Evolutionary conservation across 192 early-diverging fungal genomes (phyloP).

Genomic region (Coemansia guatemalensis): DNA sequence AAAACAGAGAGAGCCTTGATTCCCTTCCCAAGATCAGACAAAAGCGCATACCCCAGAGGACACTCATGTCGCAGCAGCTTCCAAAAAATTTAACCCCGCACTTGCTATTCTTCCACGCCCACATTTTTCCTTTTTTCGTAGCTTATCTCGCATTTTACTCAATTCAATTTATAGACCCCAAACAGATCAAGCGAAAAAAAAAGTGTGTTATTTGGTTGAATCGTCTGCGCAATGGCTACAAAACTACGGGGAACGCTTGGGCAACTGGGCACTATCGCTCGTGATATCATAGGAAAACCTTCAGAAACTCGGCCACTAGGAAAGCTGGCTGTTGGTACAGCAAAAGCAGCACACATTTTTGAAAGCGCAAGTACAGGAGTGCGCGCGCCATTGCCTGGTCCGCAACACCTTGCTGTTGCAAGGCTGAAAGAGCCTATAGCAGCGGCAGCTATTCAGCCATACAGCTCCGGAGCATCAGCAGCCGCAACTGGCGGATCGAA

Average conservation of each 20-base stretch:
- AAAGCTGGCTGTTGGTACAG: slow-evolving; percentile 39
- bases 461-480: neutral
- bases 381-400: slow-evolving; percentile 36
- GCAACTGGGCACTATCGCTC: slow-evolving; percentile 35
- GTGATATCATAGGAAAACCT: slow-evolving; percentile 24
- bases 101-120: neutral
- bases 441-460: slow-evolving; percentile 24
- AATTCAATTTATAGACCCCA: no score
- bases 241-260: slow-evolving; percentile 34
- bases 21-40: neutral
- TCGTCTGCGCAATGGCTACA: slow-evolving; percentile 27
- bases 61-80: no score
- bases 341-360: slow-evolving; percentile 39
- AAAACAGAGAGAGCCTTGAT: neutral
- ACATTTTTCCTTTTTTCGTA: neutral
- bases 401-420: slow-evolving; percentile 22
- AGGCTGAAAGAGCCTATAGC: slow-evolving; percentile 27
- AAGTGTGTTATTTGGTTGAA: neutral
- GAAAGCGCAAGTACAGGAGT: slow-evolving; percentile 40
- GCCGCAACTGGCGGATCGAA: neutral
- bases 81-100: no score
- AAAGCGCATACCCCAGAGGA: no score
- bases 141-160: no score
- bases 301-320: slow-evolving; percentile 39
- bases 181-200: neutral